phyloP scores from a whole-genome alignment of 306 rosid genomes.

The Prunus davidiana region DNA sequence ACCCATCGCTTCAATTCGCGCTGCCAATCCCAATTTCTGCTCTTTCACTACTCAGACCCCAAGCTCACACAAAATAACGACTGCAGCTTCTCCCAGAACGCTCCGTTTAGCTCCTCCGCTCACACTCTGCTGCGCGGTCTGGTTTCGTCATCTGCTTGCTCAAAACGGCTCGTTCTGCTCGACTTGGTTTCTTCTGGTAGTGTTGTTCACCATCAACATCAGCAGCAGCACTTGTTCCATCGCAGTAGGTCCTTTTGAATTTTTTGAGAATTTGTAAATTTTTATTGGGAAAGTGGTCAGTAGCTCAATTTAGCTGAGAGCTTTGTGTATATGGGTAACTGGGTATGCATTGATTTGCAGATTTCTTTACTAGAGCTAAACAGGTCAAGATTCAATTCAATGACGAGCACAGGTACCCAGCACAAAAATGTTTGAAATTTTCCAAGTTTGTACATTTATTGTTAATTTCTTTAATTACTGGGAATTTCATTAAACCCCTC shows the following conservation, averaged over 20 bases:
- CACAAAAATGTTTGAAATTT: neutral
- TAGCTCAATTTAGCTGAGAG: neutral
- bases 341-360: conserved; percentile 26
- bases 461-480: neutral
- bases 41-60: conserved; percentile 27
- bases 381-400: conserved; percentile 53
- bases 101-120: conserved; percentile 17
- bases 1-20: conserved; percentile 13
- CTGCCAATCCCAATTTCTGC: conserved; percentile 14
- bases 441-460: neutral
- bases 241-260: conserved; percentile 39
- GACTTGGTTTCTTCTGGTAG: conserved; percentile 26
- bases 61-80: conserved; percentile 6
- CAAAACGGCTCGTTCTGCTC: conserved; percentile 32
- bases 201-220: conserved; percentile 13
- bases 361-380: conserved; percentile 76
- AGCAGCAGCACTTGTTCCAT: conserved; percentile 30
- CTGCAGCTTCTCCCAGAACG: conserved; percentile 5
- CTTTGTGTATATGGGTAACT: neutral
- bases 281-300: neutral
- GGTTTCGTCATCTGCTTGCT: conserved; percentile 17
- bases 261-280: neutral
- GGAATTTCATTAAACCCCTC: neutral
- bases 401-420: conserved; percentile 71
- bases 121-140: conserved; percentile 10